Base-by-base conservation (phyloP, 1,284 basidiomycete species). In the Cystobasidium pallidum region DNA sequence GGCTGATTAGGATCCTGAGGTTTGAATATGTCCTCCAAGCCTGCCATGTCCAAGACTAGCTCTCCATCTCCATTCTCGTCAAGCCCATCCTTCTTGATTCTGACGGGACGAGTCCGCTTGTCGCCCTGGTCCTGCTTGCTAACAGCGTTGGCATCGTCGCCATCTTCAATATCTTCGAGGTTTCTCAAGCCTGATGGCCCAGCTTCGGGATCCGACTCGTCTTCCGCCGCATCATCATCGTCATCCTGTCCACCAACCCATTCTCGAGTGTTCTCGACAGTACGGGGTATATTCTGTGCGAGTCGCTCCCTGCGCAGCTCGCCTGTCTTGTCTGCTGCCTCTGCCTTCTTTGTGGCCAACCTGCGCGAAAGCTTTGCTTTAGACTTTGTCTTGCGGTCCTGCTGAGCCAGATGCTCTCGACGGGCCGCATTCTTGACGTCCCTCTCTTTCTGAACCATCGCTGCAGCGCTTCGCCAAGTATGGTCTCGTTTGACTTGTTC, bases 241-340 rank as follows among this genome's bases (percentile, higher is more conserved):
- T 67, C 73, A 74, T 39, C 74, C 74, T 28, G 63, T 55, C 67
- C 75, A 63, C 89, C 45, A 91, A 91, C 2, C 91, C 90, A 91
- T 80, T 94, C 88, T 74, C 94, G 88, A 64, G 89, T 91, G 81
- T 97, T 98, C 80, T 99, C 95, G 43, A 98, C 87, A 0, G 95
- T 99, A 49, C 87, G 86, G 0, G 95, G 68, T 21, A 72, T 55
- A 58, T 74, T 74, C 24, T 62, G 32, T 13, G 49, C 73, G 11
- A 74, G 51, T 39, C 73, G 52, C 39, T 67, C 39, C 13, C 21
- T 30, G 24, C 51, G 55, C 45, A 74, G 41, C 28, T 59, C 55
- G 28, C 70, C 68, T 32, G 68, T 71, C 41, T 36, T 32, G 58
- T 74, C 64, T 51, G 32, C 62, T 26, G 54, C 36, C 47, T 74